Conservation (phyloP, 1,284 basidiomycete genomes). For the Apiotrichum gracile region DNA sequence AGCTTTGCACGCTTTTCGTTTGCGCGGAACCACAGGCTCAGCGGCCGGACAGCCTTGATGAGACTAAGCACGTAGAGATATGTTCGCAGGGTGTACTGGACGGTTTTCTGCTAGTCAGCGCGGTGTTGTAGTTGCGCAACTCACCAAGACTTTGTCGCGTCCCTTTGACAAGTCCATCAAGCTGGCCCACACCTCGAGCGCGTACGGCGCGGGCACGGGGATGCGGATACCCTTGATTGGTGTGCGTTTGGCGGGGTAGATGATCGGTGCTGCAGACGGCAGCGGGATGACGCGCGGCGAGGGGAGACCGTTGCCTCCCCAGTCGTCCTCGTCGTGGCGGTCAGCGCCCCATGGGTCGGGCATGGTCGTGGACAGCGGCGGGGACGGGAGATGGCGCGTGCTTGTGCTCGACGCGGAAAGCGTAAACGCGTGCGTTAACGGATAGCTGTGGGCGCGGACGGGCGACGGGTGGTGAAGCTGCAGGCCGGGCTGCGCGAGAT, state of each 20-base stretch:
- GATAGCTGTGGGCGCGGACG: constrained; percentile 18
- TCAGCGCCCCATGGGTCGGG: constrained; percentile 13
- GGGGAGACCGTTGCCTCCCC: not conserved
- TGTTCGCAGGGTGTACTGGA: constrained; percentile 39
- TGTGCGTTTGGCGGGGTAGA: not conserved
- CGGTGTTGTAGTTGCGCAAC: constrained; percentile 4
- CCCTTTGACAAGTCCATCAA: constrained; percentile 42
- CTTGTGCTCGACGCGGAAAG: constrained; percentile 1
- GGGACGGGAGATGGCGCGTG: constrained; percentile 15
- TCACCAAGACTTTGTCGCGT: constrained; percentile 41
- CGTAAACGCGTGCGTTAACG: not conserved
- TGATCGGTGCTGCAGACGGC: not conserved
- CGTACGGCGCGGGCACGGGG: constrained; percentile 14
- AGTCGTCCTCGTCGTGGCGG: constrained; percentile 7
- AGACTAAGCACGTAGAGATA: constrained; percentile 41
- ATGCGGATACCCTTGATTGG: not conserved
- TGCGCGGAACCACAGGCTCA: constrained; percentile 30
- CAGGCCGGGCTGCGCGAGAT: not conserved
- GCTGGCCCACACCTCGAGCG: constrained; percentile 29
- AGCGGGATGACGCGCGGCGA: not conserved
- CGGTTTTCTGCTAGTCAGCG: constrained; percentile 30
- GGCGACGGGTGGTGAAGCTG: constrained; percentile 18
- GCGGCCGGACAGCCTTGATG: constrained; percentile 30
- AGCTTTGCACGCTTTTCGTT: constrained; percentile 31
- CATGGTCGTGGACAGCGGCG: constrained; percentile 15